phyloP scores from a whole-genome alignment of 139 green algal species.

The Dunaliella sp. region DNA sequence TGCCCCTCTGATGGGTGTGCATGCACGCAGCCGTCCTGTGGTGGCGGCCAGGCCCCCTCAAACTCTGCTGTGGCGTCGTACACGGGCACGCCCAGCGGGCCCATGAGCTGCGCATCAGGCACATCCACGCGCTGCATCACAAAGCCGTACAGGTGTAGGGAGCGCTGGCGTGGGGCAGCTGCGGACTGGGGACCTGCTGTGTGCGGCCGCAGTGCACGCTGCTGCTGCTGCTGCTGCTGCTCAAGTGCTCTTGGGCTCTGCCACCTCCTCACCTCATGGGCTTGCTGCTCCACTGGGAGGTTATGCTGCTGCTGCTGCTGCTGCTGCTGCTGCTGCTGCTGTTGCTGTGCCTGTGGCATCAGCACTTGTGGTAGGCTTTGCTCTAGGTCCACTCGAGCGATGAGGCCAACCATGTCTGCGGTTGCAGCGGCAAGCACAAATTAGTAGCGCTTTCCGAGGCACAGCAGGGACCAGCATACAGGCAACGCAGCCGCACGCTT shows the following conservation, averaged over 20 bases:
- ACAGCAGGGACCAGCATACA: too few relatives aligned
- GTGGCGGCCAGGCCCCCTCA: too few relatives aligned
- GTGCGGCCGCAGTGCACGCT: too few relatives aligned
- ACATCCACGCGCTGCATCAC: neutral
- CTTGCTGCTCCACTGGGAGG: neutral
- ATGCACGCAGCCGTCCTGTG: too few relatives aligned
- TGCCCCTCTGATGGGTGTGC: too few relatives aligned
- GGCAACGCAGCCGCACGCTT: too few relatives aligned
- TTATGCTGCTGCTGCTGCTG: neutral
- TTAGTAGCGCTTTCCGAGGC: too few relatives aligned
- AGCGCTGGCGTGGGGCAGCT: neutral
- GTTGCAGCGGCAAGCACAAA: neutral
- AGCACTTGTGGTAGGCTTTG: neutral
- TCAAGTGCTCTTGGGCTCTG: neutral
- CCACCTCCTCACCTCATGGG: neutral
- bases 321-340: neutral
- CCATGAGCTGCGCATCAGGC: neutral
- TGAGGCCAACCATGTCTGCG: neutral
- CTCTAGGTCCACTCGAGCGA: neutral
- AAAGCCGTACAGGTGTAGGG: neutral
- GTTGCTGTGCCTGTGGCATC: neutral
- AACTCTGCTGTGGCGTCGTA: too few relatives aligned
- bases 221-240: too few relatives aligned
- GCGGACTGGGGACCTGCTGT: too few relatives aligned
- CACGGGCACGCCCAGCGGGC: neutral